A percentile compares a stretch with the other conserved stretches of the same genome.
Conservation (phyloP, 176 grass and related monocot species). For the Microstegium vimineum region DNA sequence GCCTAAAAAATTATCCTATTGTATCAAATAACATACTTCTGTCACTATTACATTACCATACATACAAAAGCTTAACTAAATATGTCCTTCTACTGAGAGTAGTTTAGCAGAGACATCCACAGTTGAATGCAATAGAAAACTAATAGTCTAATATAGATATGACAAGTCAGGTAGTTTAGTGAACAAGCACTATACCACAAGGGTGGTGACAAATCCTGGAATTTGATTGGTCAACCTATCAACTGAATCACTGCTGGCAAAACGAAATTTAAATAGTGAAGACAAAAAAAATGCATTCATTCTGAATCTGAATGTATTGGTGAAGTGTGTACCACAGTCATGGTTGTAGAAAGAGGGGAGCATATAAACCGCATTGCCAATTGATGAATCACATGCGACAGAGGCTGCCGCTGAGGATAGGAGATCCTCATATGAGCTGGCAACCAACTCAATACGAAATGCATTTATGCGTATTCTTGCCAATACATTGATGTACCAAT, state of each 20-base stretch:
- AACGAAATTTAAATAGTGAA: constrained; percentile 11
- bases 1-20: not conserved
- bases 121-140: not conserved
- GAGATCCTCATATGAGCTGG: constrained; percentile 74
- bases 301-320: not conserved
- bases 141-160: not conserved
- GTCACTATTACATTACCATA: not conserved
- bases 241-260: constrained; percentile 7
- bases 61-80: not conserved
- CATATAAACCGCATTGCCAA: constrained; percentile 93
- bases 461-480: constrained; percentile 94
- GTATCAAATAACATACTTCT: not conserved
- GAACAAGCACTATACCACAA: not conserved
- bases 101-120: not conserved
- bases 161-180: no score
- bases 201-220: not conserved
- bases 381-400: constrained; percentile 54
- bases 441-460: constrained; percentile 83
- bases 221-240: not conserved
- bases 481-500: constrained; percentile 90
- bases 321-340: constrained; percentile 61
- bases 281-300: constrained; percentile 10
- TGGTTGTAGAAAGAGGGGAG: constrained; percentile 96
- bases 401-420: constrained; percentile 59
- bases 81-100: not conserved